Conservation (phyloP, 192 early-diverging fungal genomes). For the Coemansia sp. region DNA sequence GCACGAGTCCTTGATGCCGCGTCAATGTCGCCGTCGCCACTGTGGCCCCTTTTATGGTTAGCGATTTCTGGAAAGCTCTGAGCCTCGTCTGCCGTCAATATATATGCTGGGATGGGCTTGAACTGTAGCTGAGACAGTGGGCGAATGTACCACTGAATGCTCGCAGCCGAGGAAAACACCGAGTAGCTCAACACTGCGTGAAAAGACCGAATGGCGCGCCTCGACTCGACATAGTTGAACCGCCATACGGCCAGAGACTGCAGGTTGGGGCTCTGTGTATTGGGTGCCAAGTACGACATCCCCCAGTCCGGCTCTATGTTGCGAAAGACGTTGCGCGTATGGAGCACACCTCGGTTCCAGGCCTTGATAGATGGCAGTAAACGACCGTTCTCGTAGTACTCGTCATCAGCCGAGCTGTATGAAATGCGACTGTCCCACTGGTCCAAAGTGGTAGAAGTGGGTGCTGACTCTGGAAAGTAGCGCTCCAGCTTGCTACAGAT, state of each 20-base stretch:
- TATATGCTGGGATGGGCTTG: slow-evolving; percentile 13
- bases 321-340: slow-evolving; percentile 21
- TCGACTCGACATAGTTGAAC: slow-evolving; percentile 42
- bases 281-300: slow-evolving; percentile 47
- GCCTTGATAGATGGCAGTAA: slow-evolving; percentile 37
- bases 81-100: slow-evolving; percentile 25
- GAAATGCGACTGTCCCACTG: slow-evolving; percentile 50
- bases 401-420: slow-evolving; percentile 53
- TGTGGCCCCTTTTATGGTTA: background rate
- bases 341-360: slow-evolving; percentile 37
- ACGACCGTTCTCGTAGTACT: slow-evolving; percentile 52
- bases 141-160: slow-evolving; percentile 43
- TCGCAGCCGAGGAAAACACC: slow-evolving; percentile 22
- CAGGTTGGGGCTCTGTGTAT: background rate
- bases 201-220: slow-evolving; percentile 17
- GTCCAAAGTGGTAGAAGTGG: background rate
- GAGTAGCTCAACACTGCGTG: slow-evolving; percentile 32
- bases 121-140: slow-evolving; percentile 31
- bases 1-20: slow-evolving; percentile 8
- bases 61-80: slow-evolving; percentile 25
- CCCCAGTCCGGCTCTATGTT: slow-evolving; percentile 53
- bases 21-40: background rate
- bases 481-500: slow-evolving; percentile 22
- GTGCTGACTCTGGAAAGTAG: slow-evolving; percentile 13
- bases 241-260: slow-evolving; percentile 33